phyloP scores from a whole-genome alignment of 1,284 basidiomycete species.

The Cutaneotrichosporon cyanovorans region DNA sequence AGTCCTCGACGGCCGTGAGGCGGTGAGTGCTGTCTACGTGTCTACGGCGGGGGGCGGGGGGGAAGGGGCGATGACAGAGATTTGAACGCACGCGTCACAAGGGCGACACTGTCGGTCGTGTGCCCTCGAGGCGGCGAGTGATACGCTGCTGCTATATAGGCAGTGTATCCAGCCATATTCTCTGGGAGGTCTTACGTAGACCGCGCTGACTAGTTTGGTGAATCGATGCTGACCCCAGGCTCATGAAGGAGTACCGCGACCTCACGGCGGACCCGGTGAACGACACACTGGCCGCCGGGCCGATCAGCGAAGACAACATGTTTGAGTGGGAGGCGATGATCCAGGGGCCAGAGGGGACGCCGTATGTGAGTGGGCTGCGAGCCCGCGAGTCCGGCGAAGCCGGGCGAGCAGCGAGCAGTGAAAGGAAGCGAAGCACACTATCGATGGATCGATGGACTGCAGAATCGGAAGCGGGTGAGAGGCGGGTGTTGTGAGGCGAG shows the following conservation, averaged over 20 bases:
- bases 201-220: neutral
- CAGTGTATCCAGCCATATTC: no score
- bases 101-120: no score
- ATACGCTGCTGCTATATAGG: no score
- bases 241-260: conserved; percentile 92
- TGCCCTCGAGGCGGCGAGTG: no score
- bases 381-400: neutral
- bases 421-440: neutral
- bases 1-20: conserved; percentile 40
- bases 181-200: no score
- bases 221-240: conserved; percentile 41
- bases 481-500: no score
- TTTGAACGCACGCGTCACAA: no score
- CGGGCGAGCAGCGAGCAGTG: no score
- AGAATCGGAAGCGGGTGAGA: neutral
- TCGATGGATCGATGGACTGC: neutral
- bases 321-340: conserved; percentile 98
- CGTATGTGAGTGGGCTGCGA: conserved; percentile 60
- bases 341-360: conserved; percentile 92
- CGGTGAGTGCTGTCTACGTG: conserved; percentile 22
- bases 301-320: conserved; percentile 86
- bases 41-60: no score
- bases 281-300: conserved; percentile 87
- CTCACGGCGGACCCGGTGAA: conserved; percentile 54
- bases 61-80: no score